phyloP scores from a whole-genome alignment of 768 basidiomycete species.

The Russula abietina region DNA sequence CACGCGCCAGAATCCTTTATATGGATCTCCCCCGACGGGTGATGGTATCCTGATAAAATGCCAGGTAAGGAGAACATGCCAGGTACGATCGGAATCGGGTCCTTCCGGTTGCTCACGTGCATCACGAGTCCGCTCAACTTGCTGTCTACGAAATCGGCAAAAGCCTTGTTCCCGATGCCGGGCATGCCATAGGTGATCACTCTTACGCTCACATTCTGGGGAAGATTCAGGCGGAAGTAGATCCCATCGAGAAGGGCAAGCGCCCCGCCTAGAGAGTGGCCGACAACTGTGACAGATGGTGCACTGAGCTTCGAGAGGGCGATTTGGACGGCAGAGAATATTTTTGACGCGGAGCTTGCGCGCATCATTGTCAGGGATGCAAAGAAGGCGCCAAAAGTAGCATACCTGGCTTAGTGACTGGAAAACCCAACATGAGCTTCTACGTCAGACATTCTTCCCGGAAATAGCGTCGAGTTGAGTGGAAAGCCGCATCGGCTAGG shows the following conservation, averaged over 20 bases:
- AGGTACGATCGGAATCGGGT: conserved; percentile 37
- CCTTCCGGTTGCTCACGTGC: conserved; percentile 23
- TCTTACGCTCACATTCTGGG: conserved; percentile 13
- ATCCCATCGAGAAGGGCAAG: conserved; percentile 29
- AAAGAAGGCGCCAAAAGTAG: not conserved
- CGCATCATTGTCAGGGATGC: not conserved
- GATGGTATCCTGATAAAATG: conserved; percentile 44
- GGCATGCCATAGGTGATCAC: conserved; percentile 27
- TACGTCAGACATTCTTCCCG: conserved; percentile 40
- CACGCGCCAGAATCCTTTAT: conserved; percentile 43
- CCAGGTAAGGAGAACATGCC: conserved; percentile 37
- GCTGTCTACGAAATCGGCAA: conserved; percentile 13
- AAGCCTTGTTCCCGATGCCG: conserved; percentile 25
- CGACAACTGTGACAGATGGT: conserved; percentile 11
- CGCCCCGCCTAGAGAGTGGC: conserved; percentile 26
- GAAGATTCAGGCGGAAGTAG: conserved; percentile 26
- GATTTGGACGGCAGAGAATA: not conserved
- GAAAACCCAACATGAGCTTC: conserved; percentile 45
- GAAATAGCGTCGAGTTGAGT: conserved; percentile 42
- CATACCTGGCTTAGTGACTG: conserved; percentile 41
- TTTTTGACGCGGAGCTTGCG: conserved; percentile 1
- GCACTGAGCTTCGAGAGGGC: not conserved
- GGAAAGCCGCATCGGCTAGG: conserved; percentile 36
- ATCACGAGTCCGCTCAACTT: not conserved
- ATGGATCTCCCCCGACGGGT: conserved; percentile 38